Percentiles rank a stretch among this genome's conserved stretches.
These are phyloP conservation scores for Dictyostelium brefeldianum DNA, from an alignment of 78 protist genomes.

Conservation along the genomic window DNA sequence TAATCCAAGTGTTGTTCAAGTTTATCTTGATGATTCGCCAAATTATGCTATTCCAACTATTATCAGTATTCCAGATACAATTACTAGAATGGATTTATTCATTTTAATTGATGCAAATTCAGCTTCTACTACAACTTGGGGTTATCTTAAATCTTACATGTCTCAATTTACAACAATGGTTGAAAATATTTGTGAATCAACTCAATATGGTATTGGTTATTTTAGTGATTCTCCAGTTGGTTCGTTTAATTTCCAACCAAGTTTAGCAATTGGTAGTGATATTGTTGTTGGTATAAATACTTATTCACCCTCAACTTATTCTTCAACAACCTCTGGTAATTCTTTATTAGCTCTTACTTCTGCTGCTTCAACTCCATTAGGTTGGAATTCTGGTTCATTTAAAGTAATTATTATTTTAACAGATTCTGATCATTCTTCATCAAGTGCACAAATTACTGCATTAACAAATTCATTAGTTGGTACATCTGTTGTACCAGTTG, in stretches of 20 bases:
- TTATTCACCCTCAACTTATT: neutral
- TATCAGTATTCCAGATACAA: neutral
- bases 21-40: neutral
- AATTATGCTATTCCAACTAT: neutral
- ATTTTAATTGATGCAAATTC: constrained; percentile 21
- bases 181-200: neutral
- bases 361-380: neutral
- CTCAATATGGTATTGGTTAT: constrained; percentile 3
- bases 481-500: neutral
- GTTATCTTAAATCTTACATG: neutral
- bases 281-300: neutral
- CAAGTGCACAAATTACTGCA: neutral
- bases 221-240: neutral
- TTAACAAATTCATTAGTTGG: neutral
- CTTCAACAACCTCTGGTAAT: neutral
- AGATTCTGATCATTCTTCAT: constrained; percentile 9
- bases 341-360: neutral
- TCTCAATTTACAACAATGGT: neutral
- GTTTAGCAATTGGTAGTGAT: neutral
- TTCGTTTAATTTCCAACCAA: neutral
- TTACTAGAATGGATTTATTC: neutral
- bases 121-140: neutral
- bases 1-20: constrained; percentile 20
- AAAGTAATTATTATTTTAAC: constrained; percentile 23
- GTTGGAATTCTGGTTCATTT: constrained; percentile 11